Percentiles rank a stretch among this genome's conserved stretches.
Evolutionary conservation across 345 rosid genomes (phyloP).

Genomic region (Eucalyptus sp.): DNA sequence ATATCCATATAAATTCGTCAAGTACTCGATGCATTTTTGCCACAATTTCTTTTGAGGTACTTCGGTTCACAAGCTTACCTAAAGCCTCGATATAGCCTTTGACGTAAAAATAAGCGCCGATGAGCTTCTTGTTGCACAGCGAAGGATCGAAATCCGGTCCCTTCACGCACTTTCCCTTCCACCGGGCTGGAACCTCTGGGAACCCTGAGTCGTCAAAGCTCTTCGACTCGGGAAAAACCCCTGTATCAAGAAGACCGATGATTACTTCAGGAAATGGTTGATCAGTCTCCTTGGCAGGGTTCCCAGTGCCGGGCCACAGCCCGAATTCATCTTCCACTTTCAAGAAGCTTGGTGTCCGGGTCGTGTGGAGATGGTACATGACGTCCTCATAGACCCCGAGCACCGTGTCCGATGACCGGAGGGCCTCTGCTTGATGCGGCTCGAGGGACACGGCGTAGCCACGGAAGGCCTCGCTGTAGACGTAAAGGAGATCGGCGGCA

Average conservation of each 20-base stretch:
- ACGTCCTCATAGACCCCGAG: conserved; percentile 68
- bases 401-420: conserved; percentile 33
- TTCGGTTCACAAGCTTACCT: background rate
- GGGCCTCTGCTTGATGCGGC: conserved; percentile 31
- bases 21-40: background rate
- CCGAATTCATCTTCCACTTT: conserved; percentile 9
- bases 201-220: conserved; percentile 53
- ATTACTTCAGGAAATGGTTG: conserved; percentile 22
- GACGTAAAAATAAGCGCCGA: conserved; percentile 66
- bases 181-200: conserved; percentile 50
- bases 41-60: background rate
- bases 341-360: conserved; percentile 68
- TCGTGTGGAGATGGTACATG: conserved; percentile 63
- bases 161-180: conserved; percentile 67
- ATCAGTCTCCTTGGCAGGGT: background rate
- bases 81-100: conserved; percentile 53
- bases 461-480: conserved; percentile 43
- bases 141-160: conserved; percentile 53
- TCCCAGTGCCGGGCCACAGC: conserved; percentile 23
- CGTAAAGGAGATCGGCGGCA: conserved; percentile 16
- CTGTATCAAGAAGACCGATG: conserved; percentile 79
- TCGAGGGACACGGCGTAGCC: conserved; percentile 70
- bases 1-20: background rate
- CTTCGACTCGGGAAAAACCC: conserved; percentile 79
- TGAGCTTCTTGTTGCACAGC: conserved; percentile 63